phyloP scores from a whole-genome alignment of 2,329 filamentous ascomycete genomes.

The Fusarium floridanum region DNA sequence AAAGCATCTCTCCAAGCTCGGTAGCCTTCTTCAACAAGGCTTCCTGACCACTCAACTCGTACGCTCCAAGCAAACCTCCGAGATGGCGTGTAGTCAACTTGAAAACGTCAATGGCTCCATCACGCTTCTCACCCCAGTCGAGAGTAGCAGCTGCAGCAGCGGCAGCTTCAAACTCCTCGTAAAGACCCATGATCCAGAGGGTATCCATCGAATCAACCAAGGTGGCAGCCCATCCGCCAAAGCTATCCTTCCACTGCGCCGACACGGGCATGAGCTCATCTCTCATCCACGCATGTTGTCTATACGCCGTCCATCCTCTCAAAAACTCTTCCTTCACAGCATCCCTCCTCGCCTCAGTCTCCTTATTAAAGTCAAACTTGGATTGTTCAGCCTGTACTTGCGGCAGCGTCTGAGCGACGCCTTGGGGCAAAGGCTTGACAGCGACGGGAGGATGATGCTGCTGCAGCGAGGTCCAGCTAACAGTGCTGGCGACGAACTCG shows the following conservation, averaged over 20 bases:
- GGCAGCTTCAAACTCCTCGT: slow-evolving; percentile 68
- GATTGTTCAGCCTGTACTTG: slow-evolving; percentile 47
- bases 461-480: slow-evolving; percentile 49
- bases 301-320: slow-evolving; percentile 65
- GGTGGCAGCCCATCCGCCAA: slow-evolving; percentile 70
- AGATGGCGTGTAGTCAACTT: slow-evolving; percentile 69
- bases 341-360: slow-evolving; percentile 48
- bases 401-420: slow-evolving; percentile 43
- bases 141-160: slow-evolving; percentile 62
- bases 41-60: slow-evolving; percentile 61
- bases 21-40: slow-evolving; percentile 63
- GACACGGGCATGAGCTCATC: slow-evolving; percentile 66
- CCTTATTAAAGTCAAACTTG: slow-evolving; percentile 35
- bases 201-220: slow-evolving; percentile 73
- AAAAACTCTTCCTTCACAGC: slow-evolving; percentile 58
- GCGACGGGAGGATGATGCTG: slow-evolving; percentile 48
- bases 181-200: slow-evolving; percentile 72
- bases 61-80: slow-evolving; percentile 64
- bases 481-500: slow-evolving; percentile 42
- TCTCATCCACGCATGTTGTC: slow-evolving; percentile 63
- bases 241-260: slow-evolving; percentile 60
- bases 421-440: slow-evolving; percentile 50
- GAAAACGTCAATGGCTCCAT: slow-evolving; percentile 62
- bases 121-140: slow-evolving; percentile 63
- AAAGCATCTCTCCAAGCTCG: slow-evolving; percentile 68